Evolutionary conservation across 768 basidiomycete genomes (phyloP), one percentile per base, ranked within the genome.

Genomic region (Suillus variegatus): DNA sequence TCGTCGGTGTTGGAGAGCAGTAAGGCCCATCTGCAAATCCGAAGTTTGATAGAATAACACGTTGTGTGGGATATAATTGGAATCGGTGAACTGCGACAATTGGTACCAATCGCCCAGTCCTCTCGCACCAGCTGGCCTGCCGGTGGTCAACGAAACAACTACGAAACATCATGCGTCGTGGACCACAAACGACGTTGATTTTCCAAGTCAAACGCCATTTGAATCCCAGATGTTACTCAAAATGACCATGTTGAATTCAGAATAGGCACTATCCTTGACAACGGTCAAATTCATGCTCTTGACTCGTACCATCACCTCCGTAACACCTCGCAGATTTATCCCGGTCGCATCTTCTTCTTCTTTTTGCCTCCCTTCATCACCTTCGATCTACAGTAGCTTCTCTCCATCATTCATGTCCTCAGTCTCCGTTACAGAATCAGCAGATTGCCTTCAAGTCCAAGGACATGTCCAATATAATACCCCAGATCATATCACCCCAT

Each of bases 391-490:
- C 28, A 28, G 54, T 25, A 40, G 52, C 66, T 25, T 22, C 61
- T 22, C 65, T 32, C 62, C 64, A 38, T 20, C 41, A 7, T 28
- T 60, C 65, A 77, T 74, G 73, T 64, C 76, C 9, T 41, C 52
- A 63, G 40, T 71, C 47, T 66, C 71, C 64, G 76, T 88, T 65
- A 76, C 82, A 4, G 76, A 85, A 64, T 73, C 81, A 18, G 78
- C 83, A 9, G 82, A 86, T 73, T 87, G 85, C 64, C 78, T 93
- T 71, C 80, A 86, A 66, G 86, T 97, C 61, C 85, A 88, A 58
- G 85, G 86, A 0, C 94, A 94, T 73, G 78, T 81, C 63, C 94
- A 96, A 72, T 97, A 97, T 76, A 71, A 85, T 66, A 84, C 90
- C 9, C 78, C 81, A n/a, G 90, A 88, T 61, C 76, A 84, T 47